Base-by-base conservation (phyloP, 345 rosid genomes). In the Kernera saxatilis region DNA sequence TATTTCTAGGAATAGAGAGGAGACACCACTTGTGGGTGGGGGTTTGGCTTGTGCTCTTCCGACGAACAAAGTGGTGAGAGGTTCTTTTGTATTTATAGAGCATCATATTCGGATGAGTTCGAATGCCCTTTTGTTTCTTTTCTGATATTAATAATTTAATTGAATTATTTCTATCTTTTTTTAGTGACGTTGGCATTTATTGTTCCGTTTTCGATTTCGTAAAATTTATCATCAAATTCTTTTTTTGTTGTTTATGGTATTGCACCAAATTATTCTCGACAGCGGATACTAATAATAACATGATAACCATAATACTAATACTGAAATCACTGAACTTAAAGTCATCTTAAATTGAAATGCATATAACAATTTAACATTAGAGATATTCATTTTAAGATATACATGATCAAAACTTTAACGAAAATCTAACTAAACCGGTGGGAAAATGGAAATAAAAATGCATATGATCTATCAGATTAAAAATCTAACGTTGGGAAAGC, bases 11-110 rank as follows among this genome's bases (percentile, higher is more conserved):
- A 23, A 67, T 40, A 39, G 62, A 71, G 72, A 58, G 59, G 59
- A 53, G 48, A 46, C 61, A 63, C 58, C 49, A 69, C 79, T 63
- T 25, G 57, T 64, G 8, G 68, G 57, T 64, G 8, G 68, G 36
- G 19, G 75, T 26, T 46, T 62, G 46, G 71, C 25, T 72, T 18
- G 25, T 64, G 61, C 54, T 56, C 62, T 72, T 58, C 68, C 56
- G 57, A 71, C 64, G 68, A 49, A 64, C 61, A 58, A 71, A 71
- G 30, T 25, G 64, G 56, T 26, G 45, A 64, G 64, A 67, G 57
- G 77, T 61, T 71, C 70, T 57, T 57, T 55, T 60, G 45, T 65
- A 72, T 77, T 77, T 72, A 77, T 72, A 72, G 77, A 61, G 63
- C 36, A 76, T 51, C 66, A 2, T 70, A 49, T 59, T 74, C 55